Percentiles rank a stretch among this genome's conserved stretches.
These are phyloP conservation scores for Hypoxylon trugodes DNA, from an alignment of 495 filamentous ascomycete genomes.

Conservation along the genomic window DNA sequence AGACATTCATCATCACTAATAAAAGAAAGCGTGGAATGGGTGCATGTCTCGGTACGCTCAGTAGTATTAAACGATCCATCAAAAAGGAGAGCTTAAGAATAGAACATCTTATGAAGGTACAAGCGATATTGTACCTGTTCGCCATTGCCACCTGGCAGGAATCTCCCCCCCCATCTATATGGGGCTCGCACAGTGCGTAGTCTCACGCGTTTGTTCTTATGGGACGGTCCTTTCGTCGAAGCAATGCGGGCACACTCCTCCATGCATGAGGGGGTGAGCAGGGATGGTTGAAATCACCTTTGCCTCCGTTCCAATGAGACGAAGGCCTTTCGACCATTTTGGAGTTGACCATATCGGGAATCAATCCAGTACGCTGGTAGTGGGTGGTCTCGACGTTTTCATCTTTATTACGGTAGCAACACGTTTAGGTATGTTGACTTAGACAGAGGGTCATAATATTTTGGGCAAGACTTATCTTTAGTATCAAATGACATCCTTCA, in stretches of 20 bases:
- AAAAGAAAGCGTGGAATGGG: slow-evolving; percentile 23
- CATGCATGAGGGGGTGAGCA: slow-evolving; percentile 34
- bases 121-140: background rate
- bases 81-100: slow-evolving; percentile 2
- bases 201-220: slow-evolving; percentile 20
- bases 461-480: slow-evolving; percentile 35
- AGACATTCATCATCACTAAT: slow-evolving; percentile 18
- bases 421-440: slow-evolving; percentile 13
- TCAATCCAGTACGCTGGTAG: slow-evolving; percentile 40
- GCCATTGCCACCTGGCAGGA: slow-evolving; percentile 33
- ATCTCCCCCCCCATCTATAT: slow-evolving; percentile 12
- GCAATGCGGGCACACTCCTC: slow-evolving; percentile 36
- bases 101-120: background rate
- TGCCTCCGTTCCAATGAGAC: slow-evolving; percentile 42
- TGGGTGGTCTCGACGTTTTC: slow-evolving; percentile 35
- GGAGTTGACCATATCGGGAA: slow-evolving; percentile 43
- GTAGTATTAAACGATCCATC: slow-evolving; percentile 10
- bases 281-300: slow-evolving; percentile 30
- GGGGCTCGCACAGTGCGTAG: slow-evolving; percentile 30
- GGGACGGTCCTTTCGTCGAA: slow-evolving; percentile 35
- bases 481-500: slow-evolving; percentile 18
- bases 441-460: slow-evolving; percentile 15
- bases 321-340: slow-evolving; percentile 41
- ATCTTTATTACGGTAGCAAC: slow-evolving; percentile 30
- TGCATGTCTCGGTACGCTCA: background rate